Evolutionary conservation across 2,329 filamentous ascomycete species (phyloP).

Genomic region (Zymoseptoria pseudotritici): DNA sequence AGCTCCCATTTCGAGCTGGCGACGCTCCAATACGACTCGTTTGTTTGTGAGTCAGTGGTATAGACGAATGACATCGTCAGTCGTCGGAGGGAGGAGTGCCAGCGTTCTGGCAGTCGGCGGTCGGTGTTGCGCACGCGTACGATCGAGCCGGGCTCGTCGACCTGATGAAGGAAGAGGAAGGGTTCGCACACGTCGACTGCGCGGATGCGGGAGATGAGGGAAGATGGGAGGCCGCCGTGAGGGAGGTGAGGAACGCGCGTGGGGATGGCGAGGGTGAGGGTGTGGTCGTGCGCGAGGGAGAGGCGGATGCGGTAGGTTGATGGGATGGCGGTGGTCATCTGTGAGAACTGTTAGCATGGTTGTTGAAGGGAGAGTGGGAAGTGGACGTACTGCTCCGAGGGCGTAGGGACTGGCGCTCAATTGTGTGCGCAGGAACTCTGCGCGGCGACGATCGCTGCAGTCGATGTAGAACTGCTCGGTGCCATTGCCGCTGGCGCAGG

Average conservation of each 20-base stretch:
- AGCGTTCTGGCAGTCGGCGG: neutral
- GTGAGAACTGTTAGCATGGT: neutral
- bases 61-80: neutral
- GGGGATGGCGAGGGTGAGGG: neutral
- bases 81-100: neutral
- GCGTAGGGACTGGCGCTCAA: neutral
- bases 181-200: neutral
- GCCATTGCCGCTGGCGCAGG: constrained; percentile 42
- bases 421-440: neutral
- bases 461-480: constrained; percentile 32
- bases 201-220: neutral
- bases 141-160: neutral
- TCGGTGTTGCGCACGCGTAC: neutral
- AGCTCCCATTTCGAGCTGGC: neutral
- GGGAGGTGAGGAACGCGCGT: neutral
- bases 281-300: neutral
- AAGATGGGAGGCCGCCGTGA: neutral
- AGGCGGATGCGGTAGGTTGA: neutral
- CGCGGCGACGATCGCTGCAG: neutral
- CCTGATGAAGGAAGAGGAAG: neutral
- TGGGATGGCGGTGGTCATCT: neutral
- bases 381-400: neutral
- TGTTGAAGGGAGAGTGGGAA: no score
- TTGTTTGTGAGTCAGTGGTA: neutral
- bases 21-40: neutral